Evolutionary conservation across 805 yeast genomes (phyloP).

Genomic region (Candida coquimbonensis): DNA sequence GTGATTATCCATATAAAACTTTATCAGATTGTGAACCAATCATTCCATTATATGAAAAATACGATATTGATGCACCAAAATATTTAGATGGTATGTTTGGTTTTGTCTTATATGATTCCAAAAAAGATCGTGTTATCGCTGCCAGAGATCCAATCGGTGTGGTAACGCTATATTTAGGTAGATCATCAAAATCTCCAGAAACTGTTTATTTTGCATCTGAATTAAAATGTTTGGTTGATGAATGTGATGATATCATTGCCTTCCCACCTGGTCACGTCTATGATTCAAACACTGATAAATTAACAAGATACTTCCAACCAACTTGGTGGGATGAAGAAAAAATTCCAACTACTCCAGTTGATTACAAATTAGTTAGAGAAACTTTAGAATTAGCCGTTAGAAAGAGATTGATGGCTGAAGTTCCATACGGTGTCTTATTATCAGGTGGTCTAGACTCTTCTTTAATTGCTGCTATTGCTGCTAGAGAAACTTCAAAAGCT

Average conservation of each 20-base stretch:
- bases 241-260: constrained; percentile 86
- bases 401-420: constrained; percentile 99
- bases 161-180: constrained; percentile 94
- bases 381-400: constrained; percentile 90
- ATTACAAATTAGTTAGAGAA: constrained; percentile 64
- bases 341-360: constrained; percentile 73
- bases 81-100: constrained; percentile 98
- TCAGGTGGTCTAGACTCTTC: constrained; percentile 98
- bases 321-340: constrained; percentile 85
- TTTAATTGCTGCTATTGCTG: constrained; percentile 93
- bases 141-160: constrained; percentile 99
- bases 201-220: constrained; percentile 90
- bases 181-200: constrained; percentile 56
- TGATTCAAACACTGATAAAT: constrained; percentile 82
- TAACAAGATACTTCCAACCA: constrained; percentile 87
- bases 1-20: constrained; percentile 73
- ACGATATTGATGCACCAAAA: constrained; percentile 87
- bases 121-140: constrained; percentile 82
- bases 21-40: constrained; percentile 96
- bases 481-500: constrained; percentile 87
- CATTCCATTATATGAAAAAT: constrained; percentile 84
- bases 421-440: constrained; percentile 94
- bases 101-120: constrained; percentile 80
- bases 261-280: constrained; percentile 99
- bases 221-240: constrained; percentile 87